Evolutionary conservation across 2,329 filamentous ascomycete species (phyloP), one percentile per base, ranked within the genome.

Genomic region (Ophiocordyceps camponoti-saundersi): DNA sequence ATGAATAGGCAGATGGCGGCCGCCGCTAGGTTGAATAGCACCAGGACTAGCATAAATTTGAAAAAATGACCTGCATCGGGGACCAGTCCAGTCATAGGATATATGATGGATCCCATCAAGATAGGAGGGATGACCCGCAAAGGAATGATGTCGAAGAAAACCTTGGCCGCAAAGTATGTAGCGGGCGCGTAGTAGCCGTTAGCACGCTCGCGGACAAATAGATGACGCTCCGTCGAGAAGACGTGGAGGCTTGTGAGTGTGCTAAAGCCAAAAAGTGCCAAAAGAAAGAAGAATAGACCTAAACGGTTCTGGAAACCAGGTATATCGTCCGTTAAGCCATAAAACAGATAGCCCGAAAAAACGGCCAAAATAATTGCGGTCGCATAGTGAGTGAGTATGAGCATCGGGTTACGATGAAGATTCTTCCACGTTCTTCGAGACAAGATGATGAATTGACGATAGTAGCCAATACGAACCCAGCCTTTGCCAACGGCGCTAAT

Each of bases 321-420:
- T 55, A 98, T 94, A 58, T 98, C 89, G 58, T 95, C 88, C 0
- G 89, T 95, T 44, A 98, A 71, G 2, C 90, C 92, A 56, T 96
- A 98, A 69, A 96, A 98, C 13, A 98, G 74, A 64, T 85, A 96
- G 3, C 92, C 92, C 2, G 90, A 89, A 48, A 98, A 83, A 6
- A 96, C 90, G 2, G 89, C 92, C 6, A 98, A 75, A 0, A 96
- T 68, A 50, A 98, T 96, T 8, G 92, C 88, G 54, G 95, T 96
- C 36, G 92, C 92, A 60, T 96, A 98, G 65, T 98, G 92, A 0
- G 89, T 95, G 48, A 98, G 75, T 92, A 98, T 98, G 49, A 98
- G 70, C 77, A 96, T 89, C 1, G 92, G 92, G 61, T 98, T 95
- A 48, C 92, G 81, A 68, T 98, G 96, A 7, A 98, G 73, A 59